Evolutionary conservation across 768 basidiomycete species (phyloP).

Genomic region (Tricholoma saponaceum): DNA sequence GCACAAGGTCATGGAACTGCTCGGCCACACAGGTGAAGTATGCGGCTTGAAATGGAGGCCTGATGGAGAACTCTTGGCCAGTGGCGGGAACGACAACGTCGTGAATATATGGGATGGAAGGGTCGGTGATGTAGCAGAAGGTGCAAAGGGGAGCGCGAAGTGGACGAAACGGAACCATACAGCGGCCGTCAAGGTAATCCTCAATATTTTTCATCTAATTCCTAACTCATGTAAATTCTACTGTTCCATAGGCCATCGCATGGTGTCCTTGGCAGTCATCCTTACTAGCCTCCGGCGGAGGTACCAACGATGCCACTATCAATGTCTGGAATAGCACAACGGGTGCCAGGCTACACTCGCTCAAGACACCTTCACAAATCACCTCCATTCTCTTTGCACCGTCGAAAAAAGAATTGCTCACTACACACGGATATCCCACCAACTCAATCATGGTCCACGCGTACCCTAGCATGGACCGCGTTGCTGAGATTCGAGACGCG

Average conservation of each 20-base stretch:
- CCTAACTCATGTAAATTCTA: neutral
- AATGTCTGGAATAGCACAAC: slow-evolving; percentile 92
- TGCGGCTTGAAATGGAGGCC: slow-evolving; percentile 88
- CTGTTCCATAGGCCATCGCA: slow-evolving; percentile 68
- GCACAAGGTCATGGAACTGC: slow-evolving; percentile 87
- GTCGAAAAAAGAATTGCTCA: slow-evolving; percentile 84
- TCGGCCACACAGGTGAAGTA: slow-evolving; percentile 90
- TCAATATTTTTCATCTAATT: neutral
- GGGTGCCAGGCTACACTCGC: slow-evolving; percentile 84
- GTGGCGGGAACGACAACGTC: slow-evolving; percentile 96
- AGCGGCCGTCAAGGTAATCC: slow-evolving; percentile 70
- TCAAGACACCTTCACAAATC: slow-evolving; percentile 86
- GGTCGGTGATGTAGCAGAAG: slow-evolving; percentile 51
- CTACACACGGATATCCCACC: slow-evolving; percentile 93
- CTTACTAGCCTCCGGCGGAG: slow-evolving; percentile 89
- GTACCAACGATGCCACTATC: slow-evolving; percentile 88
- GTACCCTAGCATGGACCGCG: slow-evolving; percentile 81
- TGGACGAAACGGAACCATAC: slow-evolving; percentile 93
- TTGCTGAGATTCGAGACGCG: slow-evolving; percentile 84
- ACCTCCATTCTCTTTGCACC: slow-evolving; percentile 87
- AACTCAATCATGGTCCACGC: slow-evolving; percentile 78
- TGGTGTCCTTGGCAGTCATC: slow-evolving; percentile 98
- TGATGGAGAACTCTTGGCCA: slow-evolving; percentile 88
- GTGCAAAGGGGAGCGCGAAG: slow-evolving; percentile 61
- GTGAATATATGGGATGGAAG: slow-evolving; percentile 97